Conservation (phyloP, 306 rosid species). For the peach (Prunus persica) region Prunus_persica_NCBIv2 NC_034012.1:16662501-16663000, state of each 20-base stretch:
- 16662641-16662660: not conserved
- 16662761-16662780: not conserved
- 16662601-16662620: not conserved
- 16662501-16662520: slow-evolving; percentile 82
- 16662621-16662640: not conserved
- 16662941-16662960: not conserved
- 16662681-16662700: not conserved
- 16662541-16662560: slow-evolving; percentile 55
- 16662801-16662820: not conserved
- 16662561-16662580: slow-evolving; percentile 67
- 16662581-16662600: not conserved
- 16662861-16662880: not conserved
- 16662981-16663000: not conserved
- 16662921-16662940: not conserved
- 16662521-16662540: slow-evolving; percentile 68
- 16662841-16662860: not conserved
- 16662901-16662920: not conserved
- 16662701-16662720: not conserved
- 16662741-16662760: not conserved
- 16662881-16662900: not conserved
- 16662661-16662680: not conserved
- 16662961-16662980: not conserved
- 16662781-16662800: not conserved
- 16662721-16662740: not conserved
- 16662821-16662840: not conserved